These are phyloP conservation scores for Ciborinia camelliae DNA, from an alignment of 2,329 filamentous ascomycete genomes.

Conservation along the genomic window DNA sequence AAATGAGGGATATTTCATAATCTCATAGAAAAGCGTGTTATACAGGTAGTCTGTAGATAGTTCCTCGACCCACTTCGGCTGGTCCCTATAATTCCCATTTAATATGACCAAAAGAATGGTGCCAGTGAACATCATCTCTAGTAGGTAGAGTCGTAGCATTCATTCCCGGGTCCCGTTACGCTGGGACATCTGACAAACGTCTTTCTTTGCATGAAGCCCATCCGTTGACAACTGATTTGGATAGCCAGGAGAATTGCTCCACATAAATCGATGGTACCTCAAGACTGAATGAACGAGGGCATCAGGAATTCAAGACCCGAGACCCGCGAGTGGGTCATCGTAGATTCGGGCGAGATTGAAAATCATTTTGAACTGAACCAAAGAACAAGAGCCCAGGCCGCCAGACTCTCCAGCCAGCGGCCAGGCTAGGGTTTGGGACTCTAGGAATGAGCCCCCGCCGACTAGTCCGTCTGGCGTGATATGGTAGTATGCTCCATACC, in stretches of 20 bases:
- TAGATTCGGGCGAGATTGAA: conserved; percentile 20
- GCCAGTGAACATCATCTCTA: conserved; percentile 2
- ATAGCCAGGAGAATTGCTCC: conserved; percentile 7
- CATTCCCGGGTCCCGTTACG: conserved; percentile 8
- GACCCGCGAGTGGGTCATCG: conserved; percentile 21
- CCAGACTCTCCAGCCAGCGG: neutral
- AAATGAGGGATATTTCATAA: neutral
- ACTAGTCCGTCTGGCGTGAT: conserved; percentile 16
- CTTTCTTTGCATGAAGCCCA: conserved; percentile 11
- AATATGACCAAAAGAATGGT: neutral
- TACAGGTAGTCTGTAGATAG: neutral
- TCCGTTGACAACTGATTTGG: conserved; percentile 1
- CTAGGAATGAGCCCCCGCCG: conserved; percentile 13
- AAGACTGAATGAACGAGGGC: conserved; percentile 10
- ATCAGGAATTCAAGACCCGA: conserved; percentile 16
- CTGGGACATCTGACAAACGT: conserved; percentile 12
- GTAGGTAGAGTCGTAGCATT: conserved; percentile 3
- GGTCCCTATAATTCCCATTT: neutral
- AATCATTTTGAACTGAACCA: conserved; percentile 13
- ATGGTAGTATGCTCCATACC: neutral
- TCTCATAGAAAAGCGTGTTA: neutral
- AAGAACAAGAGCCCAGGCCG: neutral
- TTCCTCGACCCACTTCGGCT: neutral
- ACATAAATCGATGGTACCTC: conserved; percentile 16
- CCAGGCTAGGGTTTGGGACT: conserved; percentile 12